Percentiles rank a stretch among this genome's conserved stretches.
Conservation (phyloP, 2,329 filamentous ascomycete genomes). For the Diaporthe sp. region DNA sequence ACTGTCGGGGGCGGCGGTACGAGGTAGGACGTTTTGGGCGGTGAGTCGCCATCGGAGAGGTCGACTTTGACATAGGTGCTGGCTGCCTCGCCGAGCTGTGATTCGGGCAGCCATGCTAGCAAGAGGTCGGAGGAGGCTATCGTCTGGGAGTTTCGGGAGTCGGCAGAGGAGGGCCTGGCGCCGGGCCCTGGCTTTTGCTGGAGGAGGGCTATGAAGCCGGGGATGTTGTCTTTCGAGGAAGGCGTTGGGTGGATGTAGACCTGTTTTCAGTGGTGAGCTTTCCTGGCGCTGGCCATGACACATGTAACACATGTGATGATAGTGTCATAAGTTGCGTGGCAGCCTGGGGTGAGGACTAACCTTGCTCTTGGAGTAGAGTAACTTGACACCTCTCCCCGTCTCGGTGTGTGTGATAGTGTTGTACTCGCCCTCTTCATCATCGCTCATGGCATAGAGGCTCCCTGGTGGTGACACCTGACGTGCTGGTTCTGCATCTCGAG, state of each 20-base stretch:
- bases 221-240: conserved; percentile 94
- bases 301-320: neutral
- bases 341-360: conserved; percentile 55
- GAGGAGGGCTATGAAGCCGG: conserved; percentile 91
- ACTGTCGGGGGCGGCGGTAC: conserved; percentile 92
- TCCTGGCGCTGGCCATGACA: neutral
- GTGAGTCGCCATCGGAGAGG: conserved; percentile 82
- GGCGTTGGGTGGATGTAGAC: conserved; percentile 97
- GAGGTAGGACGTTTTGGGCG: conserved; percentile 88
- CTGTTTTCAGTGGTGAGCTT: conserved; percentile 57
- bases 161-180: conserved; percentile 58
- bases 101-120: conserved; percentile 94
- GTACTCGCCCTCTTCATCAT: conserved; percentile 96
- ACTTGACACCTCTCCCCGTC: conserved; percentile 87
- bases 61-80: conserved; percentile 97
- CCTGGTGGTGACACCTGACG: conserved; percentile 79
- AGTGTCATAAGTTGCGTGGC: neutral
- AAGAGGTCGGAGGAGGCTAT: conserved; percentile 80
- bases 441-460: conserved; percentile 95
- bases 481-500: conserved; percentile 45
- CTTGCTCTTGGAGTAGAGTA: conserved; percentile 98
- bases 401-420: conserved; percentile 89
- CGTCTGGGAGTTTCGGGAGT: conserved; percentile 54
- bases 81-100: conserved; percentile 85
- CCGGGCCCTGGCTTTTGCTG: conserved; percentile 79